These are phyloP conservation scores for Gonapodya sp. DNA, from an alignment of 192 early-diverging fungal species.

Conservation along the genomic window DNA sequence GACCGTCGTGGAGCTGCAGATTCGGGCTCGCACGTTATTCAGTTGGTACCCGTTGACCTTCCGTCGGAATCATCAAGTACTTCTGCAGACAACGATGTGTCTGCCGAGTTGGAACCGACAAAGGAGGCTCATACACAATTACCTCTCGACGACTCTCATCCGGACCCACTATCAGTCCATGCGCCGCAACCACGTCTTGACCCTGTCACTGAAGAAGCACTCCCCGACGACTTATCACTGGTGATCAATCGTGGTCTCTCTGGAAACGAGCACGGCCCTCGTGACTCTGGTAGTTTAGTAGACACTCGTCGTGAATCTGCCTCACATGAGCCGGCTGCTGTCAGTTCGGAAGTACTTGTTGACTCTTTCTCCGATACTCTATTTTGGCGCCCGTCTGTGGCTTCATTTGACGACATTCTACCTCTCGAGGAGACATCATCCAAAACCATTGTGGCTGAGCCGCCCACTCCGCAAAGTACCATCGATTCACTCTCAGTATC, in stretches of 20 bases:
- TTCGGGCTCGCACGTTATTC: too few species aligned
- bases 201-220: not conserved
- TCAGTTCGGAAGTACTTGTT: not conserved
- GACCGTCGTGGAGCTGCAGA: too few species aligned
- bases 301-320: not conserved
- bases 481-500: not conserved
- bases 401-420: not conserved
- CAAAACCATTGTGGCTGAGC: too few species aligned
- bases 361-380: not conserved
- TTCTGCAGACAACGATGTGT: too few species aligned
- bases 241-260: not conserved
- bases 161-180: not conserved
- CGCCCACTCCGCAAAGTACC: not conserved
- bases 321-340: not conserved
- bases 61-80: too few species aligned
- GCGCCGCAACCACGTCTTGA: not conserved
- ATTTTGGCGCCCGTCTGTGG: not conserved
- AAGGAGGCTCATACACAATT: not conserved
- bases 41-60: too few species aligned
- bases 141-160: not conserved
- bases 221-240: not conserved
- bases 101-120: too few species aligned
- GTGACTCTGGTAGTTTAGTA: not conserved
- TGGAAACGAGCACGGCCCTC: not conserved
- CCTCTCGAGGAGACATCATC: not conserved